These are phyloP conservation scores for Cubamyces lactineus DNA, from an alignment of 768 basidiomycete genomes.

Conservation along the genomic window DNA sequence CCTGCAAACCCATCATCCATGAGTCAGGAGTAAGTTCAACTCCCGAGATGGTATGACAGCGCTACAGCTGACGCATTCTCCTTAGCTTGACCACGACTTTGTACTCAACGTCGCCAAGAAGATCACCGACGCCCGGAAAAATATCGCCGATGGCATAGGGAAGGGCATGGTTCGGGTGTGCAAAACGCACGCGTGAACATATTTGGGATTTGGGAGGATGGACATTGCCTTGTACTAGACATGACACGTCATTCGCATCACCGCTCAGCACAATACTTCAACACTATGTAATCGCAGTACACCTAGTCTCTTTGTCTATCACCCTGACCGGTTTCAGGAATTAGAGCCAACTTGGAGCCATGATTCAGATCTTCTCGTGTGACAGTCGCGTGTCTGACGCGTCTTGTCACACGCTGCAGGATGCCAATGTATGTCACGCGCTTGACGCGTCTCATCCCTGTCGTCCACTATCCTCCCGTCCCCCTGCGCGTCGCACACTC, in stretches of 20 bases:
- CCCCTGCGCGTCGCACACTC: no score
- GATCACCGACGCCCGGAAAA: slow-evolving; percentile 69
- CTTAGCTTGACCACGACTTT: slow-evolving; percentile 68
- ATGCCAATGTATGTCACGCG: slow-evolving; percentile 2
- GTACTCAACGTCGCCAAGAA: slow-evolving; percentile 63
- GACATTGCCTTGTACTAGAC: slow-evolving; percentile 14
- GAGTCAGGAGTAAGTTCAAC: slow-evolving; percentile 38
- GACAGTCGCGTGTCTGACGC: slow-evolving; percentile 18
- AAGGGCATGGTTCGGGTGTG: slow-evolving; percentile 67
- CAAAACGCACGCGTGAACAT: slow-evolving; percentile 36
- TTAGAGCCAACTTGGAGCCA: no score
- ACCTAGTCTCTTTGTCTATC: not conserved
- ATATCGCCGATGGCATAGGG: slow-evolving; percentile 69
- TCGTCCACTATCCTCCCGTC: not conserved
- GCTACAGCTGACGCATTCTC: slow-evolving; percentile 4
- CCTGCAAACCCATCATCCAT: slow-evolving; percentile 47
- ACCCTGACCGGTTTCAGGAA: not conserved
- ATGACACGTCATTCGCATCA: slow-evolving; percentile 20
- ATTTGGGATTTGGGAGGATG: slow-evolving; percentile 8
- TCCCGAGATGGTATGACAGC: not conserved
- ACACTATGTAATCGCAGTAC: slow-evolving; percentile 17
- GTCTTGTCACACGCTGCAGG: slow-evolving; percentile 13
- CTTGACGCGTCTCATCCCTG: slow-evolving; percentile 14
- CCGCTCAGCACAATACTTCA: slow-evolving; percentile 23
- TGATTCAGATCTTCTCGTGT: no score